Base-by-base conservation (phyloP, 495 filamentous ascomycete species). In the Daldinia vernicosa region DNA sequence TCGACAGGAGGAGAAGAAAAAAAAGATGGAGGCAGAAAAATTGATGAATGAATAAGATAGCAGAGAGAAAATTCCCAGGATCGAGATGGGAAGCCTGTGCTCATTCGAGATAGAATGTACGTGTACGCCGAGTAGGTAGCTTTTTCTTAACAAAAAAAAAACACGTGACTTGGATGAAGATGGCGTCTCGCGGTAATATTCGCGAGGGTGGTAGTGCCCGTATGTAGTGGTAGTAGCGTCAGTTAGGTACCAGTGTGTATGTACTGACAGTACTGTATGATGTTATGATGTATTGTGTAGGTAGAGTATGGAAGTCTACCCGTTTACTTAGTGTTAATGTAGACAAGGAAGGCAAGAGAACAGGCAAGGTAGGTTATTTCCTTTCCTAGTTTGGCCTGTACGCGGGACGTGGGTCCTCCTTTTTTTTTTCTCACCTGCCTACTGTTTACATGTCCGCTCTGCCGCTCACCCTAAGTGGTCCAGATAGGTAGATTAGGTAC, bases 151-250 rank as follows among this genome's bases (percentile, higher is more conserved):
- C n/a, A 61, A 32, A 37, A 39, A n/a, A n/a, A 33, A 39, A 37
- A 63, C 75, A 77, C 75, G 75, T 77, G 75, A 77, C 69, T 67
- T 61, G 14, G 11, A 60, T 54, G 67, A 65, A 58, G 71, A 35
- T 68, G 67, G 60, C 60, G 64, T 63, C 62, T 64, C 45, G 47
- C 45, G 61, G 63, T 71, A 51, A 53, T 53, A 14, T 15, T 27
- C 26, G 15, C 50, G 50, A 27, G 50, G 50, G 33, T 35, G 14
- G 33, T 35, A 35, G 33, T 35, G 12, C 2, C 26, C 4, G 4
- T n/a, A n/a, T n/a, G 6, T 11, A 11, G 22, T 51, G 5, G 40
- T 45, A 22, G n/a, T n/a, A n/a, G 37, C 5, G 26, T 27, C 26
- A 27, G 26, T 27, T 27, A 1, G n/a, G 50, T 52, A 17, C n/a